Evolutionary conservation across 2,329 filamentous ascomycete genomes (phyloP).

Genomic region (Didymella lethalis): DNA sequence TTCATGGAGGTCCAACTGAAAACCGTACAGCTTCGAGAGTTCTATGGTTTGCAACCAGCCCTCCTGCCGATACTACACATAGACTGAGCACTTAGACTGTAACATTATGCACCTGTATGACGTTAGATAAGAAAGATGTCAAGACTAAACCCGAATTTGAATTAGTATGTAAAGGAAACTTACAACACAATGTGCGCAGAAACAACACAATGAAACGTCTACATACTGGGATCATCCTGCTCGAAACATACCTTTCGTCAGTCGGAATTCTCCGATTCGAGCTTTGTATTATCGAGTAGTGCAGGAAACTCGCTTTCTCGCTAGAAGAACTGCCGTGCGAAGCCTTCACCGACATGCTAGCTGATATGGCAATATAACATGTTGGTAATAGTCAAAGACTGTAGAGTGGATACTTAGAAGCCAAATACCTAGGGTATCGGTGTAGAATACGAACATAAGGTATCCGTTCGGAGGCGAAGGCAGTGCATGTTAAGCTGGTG

Average conservation of each 20-base stretch:
- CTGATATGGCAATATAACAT: conserved; percentile 43
- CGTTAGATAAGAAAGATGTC: background rate
- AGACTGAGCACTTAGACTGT: too few relatives aligned
- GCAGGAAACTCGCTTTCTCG: conserved; percentile 36
- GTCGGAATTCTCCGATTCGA: conserved; percentile 8
- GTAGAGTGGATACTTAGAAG: conserved; percentile 8
- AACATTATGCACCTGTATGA: too few relatives aligned
- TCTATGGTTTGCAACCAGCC: too few relatives aligned
- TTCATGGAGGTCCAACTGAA: background rate
- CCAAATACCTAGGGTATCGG: conserved; percentile 26
- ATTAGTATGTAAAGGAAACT: background rate
- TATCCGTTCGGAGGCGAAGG: background rate
- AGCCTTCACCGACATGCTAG: conserved; percentile 65
- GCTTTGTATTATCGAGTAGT: background rate
- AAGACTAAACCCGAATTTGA: background rate
- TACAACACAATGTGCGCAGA: background rate
- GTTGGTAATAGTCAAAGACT: background rate
- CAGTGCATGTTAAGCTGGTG: too few relatives aligned
- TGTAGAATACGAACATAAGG: background rate
- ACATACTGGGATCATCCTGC: conserved; percentile 12
- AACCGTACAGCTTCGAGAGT: too few relatives aligned
- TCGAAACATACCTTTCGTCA: background rate
- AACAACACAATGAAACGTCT: background rate
- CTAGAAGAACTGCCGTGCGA: conserved; percentile 63
- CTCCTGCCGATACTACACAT: too few relatives aligned